phyloP scores from a whole-genome alignment of 108 stramenopile species.

The Nannochloropsis gaditana region DNA sequence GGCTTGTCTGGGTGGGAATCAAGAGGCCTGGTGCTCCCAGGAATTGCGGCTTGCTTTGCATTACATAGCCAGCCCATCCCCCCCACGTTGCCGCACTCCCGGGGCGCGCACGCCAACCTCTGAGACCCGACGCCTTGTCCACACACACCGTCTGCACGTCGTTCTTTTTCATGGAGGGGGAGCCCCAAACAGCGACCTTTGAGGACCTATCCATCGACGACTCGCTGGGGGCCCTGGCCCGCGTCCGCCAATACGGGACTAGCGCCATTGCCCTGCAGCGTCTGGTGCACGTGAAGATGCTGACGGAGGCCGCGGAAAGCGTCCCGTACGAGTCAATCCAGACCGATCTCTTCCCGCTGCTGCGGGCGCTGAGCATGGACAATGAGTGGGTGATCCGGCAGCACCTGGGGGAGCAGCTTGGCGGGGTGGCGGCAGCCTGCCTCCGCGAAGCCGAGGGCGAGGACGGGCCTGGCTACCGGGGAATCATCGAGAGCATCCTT shows the following conservation, averaged over 20 bases:
- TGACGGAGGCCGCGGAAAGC: slow-evolving; percentile 77
- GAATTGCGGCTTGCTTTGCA: too few relatives aligned
- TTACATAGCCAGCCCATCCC: too few relatives aligned
- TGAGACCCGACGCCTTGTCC: too few relatives aligned
- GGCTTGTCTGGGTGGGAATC: too few relatives aligned
- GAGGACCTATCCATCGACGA: slow-evolving; percentile 97
- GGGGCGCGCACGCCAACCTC: too few relatives aligned
- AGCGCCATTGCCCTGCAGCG: slow-evolving; percentile 88
- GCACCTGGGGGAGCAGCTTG: slow-evolving; percentile 69
- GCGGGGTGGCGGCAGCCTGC: slow-evolving; percentile 62
- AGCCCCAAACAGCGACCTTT: slow-evolving; percentile 60
- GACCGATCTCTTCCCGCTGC: not conserved
- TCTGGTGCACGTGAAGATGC: slow-evolving; percentile 92
- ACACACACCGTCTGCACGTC: too few relatives aligned
- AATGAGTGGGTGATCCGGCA: slow-evolving; percentile 84
- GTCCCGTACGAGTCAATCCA: slow-evolving; percentile 59
- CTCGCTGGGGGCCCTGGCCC: slow-evolving; percentile 76
- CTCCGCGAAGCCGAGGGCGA: slow-evolving; percentile 33
- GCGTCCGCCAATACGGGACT: slow-evolving; percentile 78
- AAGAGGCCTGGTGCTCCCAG: too few relatives aligned
- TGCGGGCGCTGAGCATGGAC: slow-evolving; percentile 43
- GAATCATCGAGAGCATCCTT: slow-evolving; percentile 44
- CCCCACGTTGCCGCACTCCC: too few relatives aligned
- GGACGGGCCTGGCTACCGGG: slow-evolving; percentile 30
- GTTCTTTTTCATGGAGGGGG: slow-evolving; percentile 26